Evolutionary conservation across 2,329 filamentous ascomycete genomes (phyloP), one percentile per base, ranked within the genome.

Genomic region (Onygenales sp.): DNA sequence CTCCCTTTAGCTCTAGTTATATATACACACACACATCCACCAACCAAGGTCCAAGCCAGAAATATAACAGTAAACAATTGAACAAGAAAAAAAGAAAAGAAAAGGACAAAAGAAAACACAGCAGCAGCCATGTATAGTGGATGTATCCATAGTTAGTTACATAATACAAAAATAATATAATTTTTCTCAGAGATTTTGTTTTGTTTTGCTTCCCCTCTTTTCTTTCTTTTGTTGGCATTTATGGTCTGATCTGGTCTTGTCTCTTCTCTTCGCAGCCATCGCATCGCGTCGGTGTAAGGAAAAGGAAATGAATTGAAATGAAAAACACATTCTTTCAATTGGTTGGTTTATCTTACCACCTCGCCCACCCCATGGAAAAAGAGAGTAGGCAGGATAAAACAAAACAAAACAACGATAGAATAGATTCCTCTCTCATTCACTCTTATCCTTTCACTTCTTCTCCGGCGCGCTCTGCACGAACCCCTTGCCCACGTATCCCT

Each of bases 401-500:
- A 14, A 42, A n/a, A 27, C 6, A 10, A 48, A 17, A 17, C 17
- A 17, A n/a, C 9, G 31, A 47, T 27, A 27, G 21, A 27, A 27
- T 27, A 27, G 1, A 1, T 27, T 27, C 4, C 21, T 4, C 21
- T 27, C 21, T 27, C 21, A 27, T 27, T 27, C 21, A 17, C 17
- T 17, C 21, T 27, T 27, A 5, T 27, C 21, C 7, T 34, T 11
- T 48, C 37, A 36, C 62, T 70, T 69, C 62, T 74, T 66, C 49
- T 62, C 62, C 53, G 73, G 65, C 54, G 67, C 62, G 70, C 76
- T 80, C 77, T 95, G 90, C 61, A 95, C 81, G 74, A 84, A 80
- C 65, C 89, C 88, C 68, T 82, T 81, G 72, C 89, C 89, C 59
- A 73, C 75, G 78, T 94, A 95, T 64, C 83, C 84, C 70, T 86